A percentile compares a stretch with the other conserved stretches of the same genome.
Evolutionary conservation across 2,329 filamentous ascomycete species (phyloP).

Genomic region (Lachnellula willkommii): DNA sequence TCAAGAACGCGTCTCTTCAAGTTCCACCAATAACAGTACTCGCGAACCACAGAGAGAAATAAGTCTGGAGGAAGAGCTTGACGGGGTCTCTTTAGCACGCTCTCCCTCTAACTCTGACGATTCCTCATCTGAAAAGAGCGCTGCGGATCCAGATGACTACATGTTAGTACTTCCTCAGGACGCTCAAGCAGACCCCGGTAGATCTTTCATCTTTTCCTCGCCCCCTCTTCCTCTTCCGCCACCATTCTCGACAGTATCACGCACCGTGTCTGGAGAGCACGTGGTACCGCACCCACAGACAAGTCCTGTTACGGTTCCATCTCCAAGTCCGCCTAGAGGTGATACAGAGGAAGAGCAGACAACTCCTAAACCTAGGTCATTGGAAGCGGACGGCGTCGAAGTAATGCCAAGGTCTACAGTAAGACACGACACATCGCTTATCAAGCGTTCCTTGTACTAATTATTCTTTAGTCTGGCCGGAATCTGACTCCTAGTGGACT

Average conservation of each 20-base stretch:
- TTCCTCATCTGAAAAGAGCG: background rate
- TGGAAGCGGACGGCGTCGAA: background rate
- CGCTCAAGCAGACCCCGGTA: background rate
- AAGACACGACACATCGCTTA: background rate
- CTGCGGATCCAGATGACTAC: background rate
- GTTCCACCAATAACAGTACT: constrained; percentile 16
- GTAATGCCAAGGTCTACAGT: constrained; percentile 7
- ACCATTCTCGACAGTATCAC: constrained; percentile 27
- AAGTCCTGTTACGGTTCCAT: background rate
- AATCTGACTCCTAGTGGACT: constrained; percentile 4
- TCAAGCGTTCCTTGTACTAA: background rate
- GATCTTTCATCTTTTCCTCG: constrained; percentile 14
- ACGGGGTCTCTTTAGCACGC: constrained; percentile 24
- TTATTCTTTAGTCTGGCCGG: constrained; percentile 6
- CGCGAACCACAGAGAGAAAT: constrained; percentile 11
- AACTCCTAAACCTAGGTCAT: background rate
- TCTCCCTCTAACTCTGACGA: constrained; percentile 5
- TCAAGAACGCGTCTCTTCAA: constrained; percentile 23
- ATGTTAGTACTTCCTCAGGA: background rate
- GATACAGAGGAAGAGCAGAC: background rate
- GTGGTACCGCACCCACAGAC: background rate
- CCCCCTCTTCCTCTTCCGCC: constrained; percentile 22
- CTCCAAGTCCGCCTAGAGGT: constrained; percentile 12
- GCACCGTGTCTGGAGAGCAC: constrained; percentile 16
- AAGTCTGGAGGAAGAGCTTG: constrained; percentile 26